Evolutionary conservation across 2,329 filamentous ascomycete genomes (phyloP).

Genomic region (Anisogramma anomala): DNA sequence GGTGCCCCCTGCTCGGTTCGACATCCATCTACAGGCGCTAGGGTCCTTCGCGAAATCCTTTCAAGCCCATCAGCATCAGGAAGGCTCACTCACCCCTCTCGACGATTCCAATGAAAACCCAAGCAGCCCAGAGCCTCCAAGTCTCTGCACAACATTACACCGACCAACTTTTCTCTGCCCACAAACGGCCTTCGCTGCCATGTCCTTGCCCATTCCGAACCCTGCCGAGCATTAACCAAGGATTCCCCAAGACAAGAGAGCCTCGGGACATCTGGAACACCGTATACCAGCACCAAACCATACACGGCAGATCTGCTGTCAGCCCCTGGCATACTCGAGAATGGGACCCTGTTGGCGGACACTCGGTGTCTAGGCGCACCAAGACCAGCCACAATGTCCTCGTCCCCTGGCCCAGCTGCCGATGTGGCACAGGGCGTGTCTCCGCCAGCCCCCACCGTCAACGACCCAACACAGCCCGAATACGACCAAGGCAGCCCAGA

Average conservation of each 20-base stretch:
- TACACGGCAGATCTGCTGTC: not conserved
- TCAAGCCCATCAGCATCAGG: too few species aligned
- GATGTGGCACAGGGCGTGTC: constrained; percentile 3
- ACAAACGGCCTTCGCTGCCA: not conserved
- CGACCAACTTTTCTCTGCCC: constrained; percentile 21
- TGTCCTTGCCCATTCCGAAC: not conserved
- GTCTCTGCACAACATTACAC: constrained; percentile 36
- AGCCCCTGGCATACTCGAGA: not conserved
- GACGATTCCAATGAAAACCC: constrained; percentile 12
- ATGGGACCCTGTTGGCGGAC: not conserved
- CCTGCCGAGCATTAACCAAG: constrained; percentile 4
- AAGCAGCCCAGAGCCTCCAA: constrained; percentile 15
- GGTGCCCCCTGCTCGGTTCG: constrained; percentile 3
- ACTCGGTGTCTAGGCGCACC: not conserved
- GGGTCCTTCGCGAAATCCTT: too few species aligned
- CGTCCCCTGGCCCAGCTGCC: constrained; percentile 1
- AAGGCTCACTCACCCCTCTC: too few species aligned
- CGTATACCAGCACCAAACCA: not conserved
- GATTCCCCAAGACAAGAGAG: not conserved
- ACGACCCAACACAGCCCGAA: constrained; percentile 9
- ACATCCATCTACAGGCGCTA: not conserved
- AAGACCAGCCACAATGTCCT: not conserved
- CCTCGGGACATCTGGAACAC: not conserved
- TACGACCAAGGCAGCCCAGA: constrained; percentile 3
- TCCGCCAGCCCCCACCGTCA: constrained; percentile 9